Evolutionary conservation across 176 grass and related monocot genomes (phyloP), one percentile per base, ranked within the genome.

Genomic region (Tillandsia leiboldiana): DNA sequence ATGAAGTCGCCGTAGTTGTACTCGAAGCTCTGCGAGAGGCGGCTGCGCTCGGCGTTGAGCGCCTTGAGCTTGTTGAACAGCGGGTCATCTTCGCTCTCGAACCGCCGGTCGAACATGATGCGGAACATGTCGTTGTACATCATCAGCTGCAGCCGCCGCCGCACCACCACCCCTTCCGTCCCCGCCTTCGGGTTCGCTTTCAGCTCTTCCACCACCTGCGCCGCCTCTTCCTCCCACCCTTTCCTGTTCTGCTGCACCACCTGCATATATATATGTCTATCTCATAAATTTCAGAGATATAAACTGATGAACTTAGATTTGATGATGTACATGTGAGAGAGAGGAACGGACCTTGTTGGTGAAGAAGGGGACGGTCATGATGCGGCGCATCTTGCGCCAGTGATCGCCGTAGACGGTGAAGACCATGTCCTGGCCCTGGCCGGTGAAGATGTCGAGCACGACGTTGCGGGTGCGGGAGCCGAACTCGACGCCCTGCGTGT

Each of bases 61-160:
- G 87, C 83, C 58, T 79, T 96, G 73, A 96, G 81, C 81, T 96
- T 82, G 81, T 89, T 89, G 67, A 92, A 96, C 15, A 96, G 80
- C 18, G 88, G 76, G 49, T 96, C 88, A 7, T 80, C 27, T 2
- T 85, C 84, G 71, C 73, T 71, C n/a, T 85, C 83, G 75, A 96
- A 96, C 0, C 92, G 27, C 1, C 83, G 63, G 79, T 92, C 82
- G 75, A 96, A 96, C 92, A 96, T 96, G 89, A 96, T 96, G 64
- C 92, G 81, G 76, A 89, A 96, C 92, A 96, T 92, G 83, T 96
- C 87, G 82, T 96, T 96, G 86, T 96, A 96, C 92, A 96, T 96
- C 88, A 96, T 91, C 9, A 89, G 82, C 76, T 96, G 92, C 13
- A 96, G 77, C 49, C 92, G 65, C 27, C 70, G 69, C 3, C 92